A percentile compares a stretch with the other conserved stretches of the same genome.
Conservation (phyloP, 176 grass and related monocot species). For the Dendrocalamus sinicus region DNA sequence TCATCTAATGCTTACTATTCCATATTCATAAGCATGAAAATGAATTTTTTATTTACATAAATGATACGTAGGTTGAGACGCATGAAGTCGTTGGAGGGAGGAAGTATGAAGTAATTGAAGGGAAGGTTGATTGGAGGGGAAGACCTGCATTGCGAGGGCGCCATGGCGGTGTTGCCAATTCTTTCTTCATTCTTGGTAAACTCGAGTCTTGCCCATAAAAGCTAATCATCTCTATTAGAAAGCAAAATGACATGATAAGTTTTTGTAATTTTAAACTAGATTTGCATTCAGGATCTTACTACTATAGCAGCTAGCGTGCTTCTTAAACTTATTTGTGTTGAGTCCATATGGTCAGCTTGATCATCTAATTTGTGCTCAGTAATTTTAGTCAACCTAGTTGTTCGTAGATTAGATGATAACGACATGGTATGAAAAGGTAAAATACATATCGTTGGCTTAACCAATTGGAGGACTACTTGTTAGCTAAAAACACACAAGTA, state of each 20-base stretch:
- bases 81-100: constrained; percentile 35
- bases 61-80: constrained; percentile 22
- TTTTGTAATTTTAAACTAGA: background rate
- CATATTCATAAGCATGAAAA: background rate
- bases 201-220: background rate
- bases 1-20: background rate
- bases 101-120: constrained; percentile 40
- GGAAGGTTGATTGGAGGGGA: constrained; percentile 65
- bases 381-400: constrained; percentile 1
- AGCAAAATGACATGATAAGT: background rate
- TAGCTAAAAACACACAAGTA: background rate
- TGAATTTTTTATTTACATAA: constrained; percentile 25
- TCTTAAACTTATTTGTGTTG: background rate
- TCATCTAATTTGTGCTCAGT: background rate
- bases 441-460: background rate
- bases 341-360: background rate
- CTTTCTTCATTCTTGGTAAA: constrained; percentile 57
- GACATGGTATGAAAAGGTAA: background rate
- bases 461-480: background rate
- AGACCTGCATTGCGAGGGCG: constrained; percentile 52
- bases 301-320: background rate
- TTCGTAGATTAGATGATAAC: background rate
- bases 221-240: background rate
- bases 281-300: background rate
- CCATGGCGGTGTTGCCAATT: constrained; percentile 56